Base-by-base conservation (phyloP, 192 early-diverging fungal species). In the Lunasporangiospora selenospora region DNA sequence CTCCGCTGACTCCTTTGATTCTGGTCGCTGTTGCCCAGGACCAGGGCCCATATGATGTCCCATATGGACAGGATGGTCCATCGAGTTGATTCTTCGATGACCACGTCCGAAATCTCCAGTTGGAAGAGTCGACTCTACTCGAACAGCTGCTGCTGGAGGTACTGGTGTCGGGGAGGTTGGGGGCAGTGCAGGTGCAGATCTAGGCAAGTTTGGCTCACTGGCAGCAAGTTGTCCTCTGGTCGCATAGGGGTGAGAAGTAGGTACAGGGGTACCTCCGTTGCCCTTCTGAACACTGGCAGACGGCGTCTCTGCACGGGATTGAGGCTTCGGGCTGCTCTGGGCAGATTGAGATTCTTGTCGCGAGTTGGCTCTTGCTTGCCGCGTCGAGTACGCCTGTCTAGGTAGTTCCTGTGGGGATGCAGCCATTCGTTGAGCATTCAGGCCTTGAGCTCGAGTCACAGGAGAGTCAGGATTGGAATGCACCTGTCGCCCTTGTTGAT, bases 401-500 rank as follows among this genome's bases (percentile, higher is more conserved):
- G 58, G 62, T n/a, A n/a, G n/a, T 10, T 67, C 65, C 44, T 54
- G 62, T 40, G 53, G 62, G 8, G 61, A 63, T 27, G 62, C 45
- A 2, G 18, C 36, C 1, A 21, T 26, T 39, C 65, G 57, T 19
- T 69, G 65, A 26, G n/a, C 30, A 24, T n/a, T 24, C 26, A 61
- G 66, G 19, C 31, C 42, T 38, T 55, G 66, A 15, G 51, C 45
- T 26, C 66, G 49, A 3, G 44, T 23, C 5, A 26, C 42, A 21
- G 51, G 26, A 18, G 43, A 19, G 31, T 70, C 66, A 8, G 36
- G 18, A 16, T 55, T 55, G 11, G 39, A 21, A 6, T 41, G 50
- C n/a, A n/a, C n/a, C n/a, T 32, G 47, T 19, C 59, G 60, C 40
- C 57, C 58, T 18, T 71, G 67, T 37, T 73, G 69, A 9, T 73